These are phyloP conservation scores for Fusarium oxysporum DNA, from an alignment of 2,329 filamentous ascomycete species.

Conservation along the genomic window DNA sequence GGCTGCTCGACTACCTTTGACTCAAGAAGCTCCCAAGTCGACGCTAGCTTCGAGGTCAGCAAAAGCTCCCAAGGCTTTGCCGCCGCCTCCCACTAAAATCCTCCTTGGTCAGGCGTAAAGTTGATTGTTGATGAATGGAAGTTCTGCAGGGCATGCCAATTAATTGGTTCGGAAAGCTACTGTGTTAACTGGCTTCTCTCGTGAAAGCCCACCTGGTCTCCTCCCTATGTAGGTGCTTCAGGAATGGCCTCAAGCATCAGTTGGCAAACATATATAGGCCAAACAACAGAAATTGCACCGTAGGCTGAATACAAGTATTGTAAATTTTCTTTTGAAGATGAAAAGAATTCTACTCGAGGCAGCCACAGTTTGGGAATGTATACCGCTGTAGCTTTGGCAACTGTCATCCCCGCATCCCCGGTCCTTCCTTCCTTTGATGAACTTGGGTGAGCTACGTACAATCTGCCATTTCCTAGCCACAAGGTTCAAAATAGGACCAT, in stretches of 20 bases:
- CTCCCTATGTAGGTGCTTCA: not conserved
- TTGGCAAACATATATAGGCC: not conserved
- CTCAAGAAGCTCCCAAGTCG: conserved; percentile 9
- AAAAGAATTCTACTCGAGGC: not conserved
- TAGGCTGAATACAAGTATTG: not conserved
- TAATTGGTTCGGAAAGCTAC: fast-evolving
- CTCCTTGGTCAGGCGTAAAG: not conserved
- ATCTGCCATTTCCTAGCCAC: not conserved
- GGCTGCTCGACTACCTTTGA: conserved; percentile 7
- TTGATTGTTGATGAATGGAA: fast-evolving
- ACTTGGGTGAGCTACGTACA: not conserved
- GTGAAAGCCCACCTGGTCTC: not conserved
- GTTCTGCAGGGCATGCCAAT: fast-evolving
- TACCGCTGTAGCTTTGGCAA: not conserved
- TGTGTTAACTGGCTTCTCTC: not conserved
- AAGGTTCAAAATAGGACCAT: not conserved
- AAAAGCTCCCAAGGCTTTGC: not conserved
- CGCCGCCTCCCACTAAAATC: not conserved
- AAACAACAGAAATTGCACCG: fast-evolving
- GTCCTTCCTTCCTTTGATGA: not conserved
- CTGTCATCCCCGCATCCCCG: not conserved
- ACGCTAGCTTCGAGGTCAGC: conserved; percentile 7
- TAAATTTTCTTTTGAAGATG: not conserved
- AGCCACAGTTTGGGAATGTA: not conserved
- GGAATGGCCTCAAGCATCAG: fast-evolving